Percentiles rank a stretch among this genome's conserved stretches.
Conservation (phyloP, 331 rosid genomes). For the Malus hybrid region DNA sequence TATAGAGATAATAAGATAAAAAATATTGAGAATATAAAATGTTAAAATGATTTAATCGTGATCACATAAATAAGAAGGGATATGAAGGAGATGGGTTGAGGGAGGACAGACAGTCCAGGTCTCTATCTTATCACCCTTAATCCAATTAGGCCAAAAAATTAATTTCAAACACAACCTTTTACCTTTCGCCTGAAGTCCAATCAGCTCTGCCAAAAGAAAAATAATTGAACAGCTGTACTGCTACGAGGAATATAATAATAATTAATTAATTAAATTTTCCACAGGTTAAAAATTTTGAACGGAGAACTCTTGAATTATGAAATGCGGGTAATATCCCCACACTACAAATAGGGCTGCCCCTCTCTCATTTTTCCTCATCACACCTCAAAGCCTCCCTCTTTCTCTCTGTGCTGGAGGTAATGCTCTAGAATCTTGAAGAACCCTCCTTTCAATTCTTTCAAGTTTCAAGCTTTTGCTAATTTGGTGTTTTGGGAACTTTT, state of each 20-base stretch:
- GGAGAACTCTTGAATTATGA: not conserved
- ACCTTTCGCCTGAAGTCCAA: not conserved
- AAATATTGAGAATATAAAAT: too few relatives aligned
- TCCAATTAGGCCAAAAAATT: not conserved
- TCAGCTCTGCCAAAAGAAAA: not conserved
- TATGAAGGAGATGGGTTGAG: too few relatives aligned
- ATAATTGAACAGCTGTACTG: conserved; percentile 2
- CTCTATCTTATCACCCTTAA: too few relatives aligned
- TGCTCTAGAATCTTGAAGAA: not conserved
- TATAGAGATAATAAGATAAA: too few relatives aligned
- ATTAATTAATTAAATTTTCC: not conserved
- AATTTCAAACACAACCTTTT: not conserved
- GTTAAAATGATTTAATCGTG: too few relatives aligned
- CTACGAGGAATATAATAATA: not conserved
- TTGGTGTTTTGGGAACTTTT: not conserved
- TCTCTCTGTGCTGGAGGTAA: conserved; percentile 1
- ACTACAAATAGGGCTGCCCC: not conserved
- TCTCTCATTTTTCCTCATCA: not conserved
- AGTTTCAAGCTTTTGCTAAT: not conserved
- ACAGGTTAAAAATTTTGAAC: not conserved
- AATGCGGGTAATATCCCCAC: not conserved
- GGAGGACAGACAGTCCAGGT: too few relatives aligned
- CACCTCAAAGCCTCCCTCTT: not conserved
- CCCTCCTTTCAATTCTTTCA: not conserved
- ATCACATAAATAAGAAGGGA: too few relatives aligned